Base-by-base conservation (phyloP, 2,329 filamentous ascomycete species). In the Aureobasidium sp. region DNA sequence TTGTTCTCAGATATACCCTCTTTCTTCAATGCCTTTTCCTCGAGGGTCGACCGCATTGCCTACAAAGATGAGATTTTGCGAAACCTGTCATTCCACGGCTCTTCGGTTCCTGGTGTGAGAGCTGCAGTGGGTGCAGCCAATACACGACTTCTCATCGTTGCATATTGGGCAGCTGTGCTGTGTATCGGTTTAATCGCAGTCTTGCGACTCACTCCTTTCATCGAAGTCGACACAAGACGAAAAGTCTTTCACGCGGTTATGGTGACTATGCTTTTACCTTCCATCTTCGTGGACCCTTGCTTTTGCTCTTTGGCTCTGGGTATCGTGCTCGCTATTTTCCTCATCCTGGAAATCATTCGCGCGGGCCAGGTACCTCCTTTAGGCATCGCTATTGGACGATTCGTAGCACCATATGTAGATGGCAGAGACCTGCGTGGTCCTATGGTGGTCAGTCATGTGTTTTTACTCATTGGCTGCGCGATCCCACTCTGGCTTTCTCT, bases 181-280 rank as follows among this genome's bases (percentile, higher is more conserved):
- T 71, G 83, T 16, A 71, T 85, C 1, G 94, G 93, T 1, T 80
- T 97, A 39, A 74, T 85, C 1, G 79, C 90, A 1, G 91, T 97
- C n/a, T 76, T 85, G 10, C 79, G 89, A 4, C 90, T 97, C 8
- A 84, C 94, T 58, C 89, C 88, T 42, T 79, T 90, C 54, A 92
- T 89, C 66, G 92, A 97, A 75, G 93, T 99, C 50, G 94, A 99
- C 75, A 99, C 94, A 1, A 85, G 94, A 54, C 86, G 94, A 55
- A 99, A 99, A 74, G 90, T 97, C 29, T 99, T 99, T 73, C 94
- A 99, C 74, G 95, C 95, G 67, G 96, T 93, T 82, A 97, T 97
- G 89, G 93, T 97, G 8, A 86, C 86, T 61, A 97, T 99, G 90
- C 87, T 99, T 62, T 81, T 97, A 2, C 92, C 94, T 0, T 86